Conservation (phyloP, 352 stramenopile species). For the Phytophthora cactorum region DNA sequence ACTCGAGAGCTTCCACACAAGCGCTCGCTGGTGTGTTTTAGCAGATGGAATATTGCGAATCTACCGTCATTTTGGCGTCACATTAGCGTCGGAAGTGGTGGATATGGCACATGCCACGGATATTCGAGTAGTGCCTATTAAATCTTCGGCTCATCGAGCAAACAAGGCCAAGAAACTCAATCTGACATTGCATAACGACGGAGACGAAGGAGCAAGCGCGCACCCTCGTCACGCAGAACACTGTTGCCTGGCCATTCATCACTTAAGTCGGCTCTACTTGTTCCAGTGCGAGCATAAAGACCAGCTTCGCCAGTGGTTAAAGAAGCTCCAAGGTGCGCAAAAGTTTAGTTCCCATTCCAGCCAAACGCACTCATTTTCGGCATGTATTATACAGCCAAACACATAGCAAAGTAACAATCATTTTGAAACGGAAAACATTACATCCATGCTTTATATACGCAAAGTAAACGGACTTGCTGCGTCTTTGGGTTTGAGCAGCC, state of each 20-base stretch:
- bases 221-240: background rate
- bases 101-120: slow-evolving; percentile 58
- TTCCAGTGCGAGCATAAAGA: slow-evolving; percentile 61
- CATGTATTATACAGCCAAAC: background rate
- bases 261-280: slow-evolving; percentile 36
- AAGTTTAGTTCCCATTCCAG: slow-evolving; percentile 20
- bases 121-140: slow-evolving; percentile 36
- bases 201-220: background rate
- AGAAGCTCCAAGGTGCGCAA: slow-evolving; percentile 63
- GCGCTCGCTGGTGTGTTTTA: slow-evolving; percentile 74
- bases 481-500: background rate
- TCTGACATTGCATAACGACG: background rate
- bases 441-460: too few species aligned
- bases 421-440: too few species aligned
- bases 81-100: slow-evolving; percentile 61
- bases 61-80: slow-evolving; percentile 80
- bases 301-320: slow-evolving; percentile 59
- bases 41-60: slow-evolving; percentile 66
- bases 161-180: slow-evolving; percentile 5
- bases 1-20: slow-evolving; percentile 66
- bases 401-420: background rate
- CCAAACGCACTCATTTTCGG: background rate
- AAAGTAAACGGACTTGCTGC: too few species aligned
- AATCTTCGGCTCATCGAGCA: slow-evolving; percentile 7
- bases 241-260: slow-evolving; percentile 24